Base-by-base conservation (phyloP, 768 basidiomycete genomes). In the Lentinula aciculospora region DNA sequence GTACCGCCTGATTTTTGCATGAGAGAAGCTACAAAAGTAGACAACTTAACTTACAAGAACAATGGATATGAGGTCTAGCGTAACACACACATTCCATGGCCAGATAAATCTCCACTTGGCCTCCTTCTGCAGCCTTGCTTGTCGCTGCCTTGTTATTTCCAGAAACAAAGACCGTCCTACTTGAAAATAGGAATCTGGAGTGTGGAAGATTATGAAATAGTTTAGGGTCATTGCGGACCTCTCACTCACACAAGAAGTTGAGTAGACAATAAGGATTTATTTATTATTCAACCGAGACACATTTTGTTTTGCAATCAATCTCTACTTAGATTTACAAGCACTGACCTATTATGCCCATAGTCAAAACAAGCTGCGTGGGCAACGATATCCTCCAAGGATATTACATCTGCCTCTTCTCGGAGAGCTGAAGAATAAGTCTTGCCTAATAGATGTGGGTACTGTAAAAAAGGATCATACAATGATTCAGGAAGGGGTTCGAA, bases 331-430 rank as follows among this genome's bases (percentile, higher is more conserved):
- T 53, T 40, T 10, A 53, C 51, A 4, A 40, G 19, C 4, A 53
- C 51, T 8, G 37, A 27, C 5, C 51, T 4, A 23, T 19, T 17
- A 39, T 36, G 4, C 7, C 32, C 6, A 19, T 53, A 53, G 15
- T 53, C 34, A 53, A 53, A 53, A 39, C 21, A n/a, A 23, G 51
- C 51, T 23, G 37, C 51, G 34, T 53, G 51, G 27, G 34, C 32
- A 37, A 53, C 19, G 7, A 27, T 37, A 13, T 19, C 21, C 8
- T 36, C 51, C 19, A 40, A 21, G 21, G 10, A 9, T 23, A 36
- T 53, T 4, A 37, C 19, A 53, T 53, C 51, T 27, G 21, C 21
- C 34, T 53, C 9, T 23, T 53, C 9, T 9, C 34, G 3, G 17
- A 53, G 25, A 21, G 51, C 13, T 25, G 51, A 36, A 13, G 51